Evolutionary conservation across 306 rosid genomes (phyloP).

Genomic region (Cucurbita pepo): DNA sequence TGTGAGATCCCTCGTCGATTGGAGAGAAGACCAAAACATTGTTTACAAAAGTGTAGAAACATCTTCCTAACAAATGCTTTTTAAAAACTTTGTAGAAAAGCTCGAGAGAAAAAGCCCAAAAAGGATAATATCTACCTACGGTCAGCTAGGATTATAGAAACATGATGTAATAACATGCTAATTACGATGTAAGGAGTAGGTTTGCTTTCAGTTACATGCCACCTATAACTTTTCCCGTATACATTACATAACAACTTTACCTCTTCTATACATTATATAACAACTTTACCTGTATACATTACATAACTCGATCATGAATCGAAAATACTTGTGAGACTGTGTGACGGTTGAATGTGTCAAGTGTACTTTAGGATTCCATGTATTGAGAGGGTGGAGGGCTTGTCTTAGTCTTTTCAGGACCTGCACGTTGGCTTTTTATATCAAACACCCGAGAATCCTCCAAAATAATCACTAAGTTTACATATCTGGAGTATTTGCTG

Average conservation of each 20-base stretch:
- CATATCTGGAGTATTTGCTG: not conserved
- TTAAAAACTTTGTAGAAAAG: no score
- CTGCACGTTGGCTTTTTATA: slow-evolving; percentile 31
- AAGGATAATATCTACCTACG: no score
- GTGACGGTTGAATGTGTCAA: not conserved
- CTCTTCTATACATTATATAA: no score
- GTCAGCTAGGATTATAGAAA: no score
- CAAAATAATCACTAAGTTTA: not conserved
- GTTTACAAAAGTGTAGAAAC: no score
- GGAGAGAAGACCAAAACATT: no score
- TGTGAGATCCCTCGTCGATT: no score
- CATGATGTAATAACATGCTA: no score
- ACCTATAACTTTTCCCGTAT: no score
- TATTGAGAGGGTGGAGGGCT: slow-evolving; percentile 82
- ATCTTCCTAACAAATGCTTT: accelerated
- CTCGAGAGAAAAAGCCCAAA: no score
- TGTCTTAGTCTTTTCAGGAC: slow-evolving; percentile 56
- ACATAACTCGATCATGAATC: not conserved
- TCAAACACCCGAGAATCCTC: not conserved
- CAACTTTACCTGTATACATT: not conserved
- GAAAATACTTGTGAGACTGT: not conserved
- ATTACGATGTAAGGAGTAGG: no score
- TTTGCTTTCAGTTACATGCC: no score
- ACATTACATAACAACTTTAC: not conserved
- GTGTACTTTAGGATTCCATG: slow-evolving; percentile 57